Evolutionary conservation across 306 rosid species (phyloP).

Genomic region (Cucumis cinereus): DNA sequence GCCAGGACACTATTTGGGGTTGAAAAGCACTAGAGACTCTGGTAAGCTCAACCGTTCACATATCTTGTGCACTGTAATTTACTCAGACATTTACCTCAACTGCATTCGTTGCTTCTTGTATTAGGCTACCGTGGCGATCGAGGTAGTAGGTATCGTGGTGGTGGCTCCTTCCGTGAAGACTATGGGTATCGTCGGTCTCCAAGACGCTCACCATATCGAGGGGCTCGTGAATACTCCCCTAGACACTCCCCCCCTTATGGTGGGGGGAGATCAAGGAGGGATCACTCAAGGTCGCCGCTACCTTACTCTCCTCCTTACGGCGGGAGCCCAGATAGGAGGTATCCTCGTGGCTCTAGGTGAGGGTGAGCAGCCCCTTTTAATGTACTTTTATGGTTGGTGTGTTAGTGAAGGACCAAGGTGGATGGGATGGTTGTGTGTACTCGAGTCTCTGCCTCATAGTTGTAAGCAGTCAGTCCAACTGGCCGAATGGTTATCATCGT

Average conservation of each 20-base stretch:
- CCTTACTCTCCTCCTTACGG: conserved; percentile 38
- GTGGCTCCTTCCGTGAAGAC: conserved; percentile 55
- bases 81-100: background rate
- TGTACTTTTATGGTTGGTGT: background rate
- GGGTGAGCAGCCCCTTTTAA: conserved; percentile 28
- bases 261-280: conserved; percentile 88
- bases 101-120: background rate
- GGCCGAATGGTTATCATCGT: background rate
- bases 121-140: conserved; percentile 48
- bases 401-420: background rate
- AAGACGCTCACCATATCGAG: conserved; percentile 76
- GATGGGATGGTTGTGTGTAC: background rate
- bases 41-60: conserved; percentile 26
- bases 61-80: background rate
- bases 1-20: conserved; percentile 94
- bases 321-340: conserved; percentile 74
- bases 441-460: background rate
- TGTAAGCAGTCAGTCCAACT: background rate
- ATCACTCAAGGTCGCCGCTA: conserved; percentile 61
- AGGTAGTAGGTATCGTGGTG: conserved; percentile 38
- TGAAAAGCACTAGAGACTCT: conserved; percentile 74
- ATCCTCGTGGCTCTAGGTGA: conserved; percentile 59
- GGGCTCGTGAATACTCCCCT: conserved; percentile 66
- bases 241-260: conserved; percentile 48
- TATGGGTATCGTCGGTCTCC: conserved; percentile 71